Evolutionary conservation across 1,284 basidiomycete genomes (phyloP), one percentile per base, ranked within the genome.

Genomic region (Cronartium ribicola): DNA sequence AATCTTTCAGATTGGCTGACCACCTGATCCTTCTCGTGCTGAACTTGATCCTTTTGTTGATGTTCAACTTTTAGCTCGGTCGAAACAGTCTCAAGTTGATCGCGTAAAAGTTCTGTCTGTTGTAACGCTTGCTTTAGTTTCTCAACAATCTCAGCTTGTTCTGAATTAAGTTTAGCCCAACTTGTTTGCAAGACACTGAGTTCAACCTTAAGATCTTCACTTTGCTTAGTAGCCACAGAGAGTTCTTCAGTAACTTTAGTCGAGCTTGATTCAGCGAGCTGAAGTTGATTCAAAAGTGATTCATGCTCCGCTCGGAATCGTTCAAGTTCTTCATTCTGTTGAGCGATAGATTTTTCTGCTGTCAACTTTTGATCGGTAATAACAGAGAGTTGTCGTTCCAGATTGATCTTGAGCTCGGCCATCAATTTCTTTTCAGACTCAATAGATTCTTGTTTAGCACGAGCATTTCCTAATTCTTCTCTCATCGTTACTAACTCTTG

Each of bases 231-330:
- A 4, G 70, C 36, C 37, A 55, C 63, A 22, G 64, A 36, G 44
- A 74, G 71, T 59, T 74, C 57, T 40, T 36, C 36, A 5, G 29
- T 43, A 22, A 74, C 22, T 37, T 55, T 39, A 36, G 11, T 43
- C 14, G 59, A 67, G 22, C 66, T 57, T 37, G 65, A 62, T 67
- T 62, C 62, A 5, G 55, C 48, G n/a, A 44, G 8, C 13, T 66
- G 62, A n/a, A 73, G 63, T 44, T 73, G 37, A 40, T 73, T 46
- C 17, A 40, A 37, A 36, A 36, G 70, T 29, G 70, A 66, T 55
- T 48, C 37, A 13, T 59, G 39, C 29, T 64, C 43, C 11, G 43
- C 62, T 14, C 44, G 46, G 46, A 66, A 57, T 14, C 39, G 39
- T 6, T 22, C 4, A 37, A 22, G 20, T 59, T 66, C 55, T 7